A percentile compares a stretch with the other conserved stretches of the same genome.
phyloP scores from a whole-genome alignment of 345 rosid species.

The Salix exigua region DNA sequence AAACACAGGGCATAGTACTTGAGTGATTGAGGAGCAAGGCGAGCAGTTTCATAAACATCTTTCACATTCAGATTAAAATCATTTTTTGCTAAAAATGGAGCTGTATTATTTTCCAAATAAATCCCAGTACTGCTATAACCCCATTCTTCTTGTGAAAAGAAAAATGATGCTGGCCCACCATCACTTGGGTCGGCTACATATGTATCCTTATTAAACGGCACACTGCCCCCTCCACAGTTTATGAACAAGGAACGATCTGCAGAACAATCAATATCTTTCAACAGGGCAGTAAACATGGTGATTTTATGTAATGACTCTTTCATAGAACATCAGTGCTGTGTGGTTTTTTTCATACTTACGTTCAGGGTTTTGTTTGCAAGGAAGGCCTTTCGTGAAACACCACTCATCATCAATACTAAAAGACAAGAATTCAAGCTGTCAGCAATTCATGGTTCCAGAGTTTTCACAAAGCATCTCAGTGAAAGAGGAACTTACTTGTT shows the following conservation, averaged over 20 bases:
- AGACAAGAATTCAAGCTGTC: neutral
- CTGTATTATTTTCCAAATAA: conserved; percentile 13
- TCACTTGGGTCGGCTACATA: conserved; percentile 44
- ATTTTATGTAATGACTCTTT: neutral
- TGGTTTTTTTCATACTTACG: conserved; percentile 37
- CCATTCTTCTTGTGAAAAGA: conserved; percentile 38
- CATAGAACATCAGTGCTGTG: too few species aligned
- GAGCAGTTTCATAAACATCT: conserved; percentile 50
- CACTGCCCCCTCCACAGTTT: conserved; percentile 59
- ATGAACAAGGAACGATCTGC: conserved; percentile 68
- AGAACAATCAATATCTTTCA: neutral
- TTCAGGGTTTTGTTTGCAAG: conserved; percentile 38
- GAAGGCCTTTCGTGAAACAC: conserved; percentile 71
- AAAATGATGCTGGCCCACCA: conserved; percentile 40
- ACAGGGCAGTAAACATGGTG: neutral
- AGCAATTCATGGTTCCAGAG: neutral
- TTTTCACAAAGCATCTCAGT: neutral
- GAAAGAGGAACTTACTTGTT: conserved; percentile 50
- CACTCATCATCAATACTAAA: neutral
- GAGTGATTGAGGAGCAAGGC: conserved; percentile 67
- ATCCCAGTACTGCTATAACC: conserved; percentile 72
- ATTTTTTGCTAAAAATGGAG: conserved; percentile 20
- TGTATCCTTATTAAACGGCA: conserved; percentile 12
- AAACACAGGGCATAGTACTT: conserved; percentile 78
- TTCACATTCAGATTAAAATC: conserved; percentile 28